Conservation (phyloP, 352 stramenopile species). For the Phytophthora constricta region DNA sequence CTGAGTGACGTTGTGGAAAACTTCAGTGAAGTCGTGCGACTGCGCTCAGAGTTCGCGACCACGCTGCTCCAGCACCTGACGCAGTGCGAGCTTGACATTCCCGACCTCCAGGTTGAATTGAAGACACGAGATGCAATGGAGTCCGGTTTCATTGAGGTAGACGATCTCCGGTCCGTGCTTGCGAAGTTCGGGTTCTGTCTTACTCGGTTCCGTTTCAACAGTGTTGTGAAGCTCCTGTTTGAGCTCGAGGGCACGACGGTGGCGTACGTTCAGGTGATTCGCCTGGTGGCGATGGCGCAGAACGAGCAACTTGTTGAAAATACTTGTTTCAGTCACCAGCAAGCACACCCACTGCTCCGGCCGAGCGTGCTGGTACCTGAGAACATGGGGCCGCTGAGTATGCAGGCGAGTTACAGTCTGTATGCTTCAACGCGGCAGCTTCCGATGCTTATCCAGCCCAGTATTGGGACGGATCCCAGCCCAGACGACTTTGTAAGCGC, state of each 20-base stretch:
- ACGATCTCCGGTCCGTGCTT: conserved; percentile 49
- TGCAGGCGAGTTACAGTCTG: conserved; percentile 27
- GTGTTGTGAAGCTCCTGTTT: conserved; percentile 61
- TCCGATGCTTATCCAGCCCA: conserved; percentile 19
- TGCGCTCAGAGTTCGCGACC: conserved; percentile 56
- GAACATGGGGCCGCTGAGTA: conserved; percentile 15
- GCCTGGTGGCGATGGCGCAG: conserved; percentile 44
- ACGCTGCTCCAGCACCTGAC: conserved; percentile 33
- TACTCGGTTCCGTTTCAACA: conserved; percentile 67
- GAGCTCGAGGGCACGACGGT: conserved; percentile 39
- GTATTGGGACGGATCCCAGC: conserved; percentile 6
- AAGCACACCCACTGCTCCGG: conserved; percentile 23
- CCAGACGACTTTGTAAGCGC: conserved; percentile 17
- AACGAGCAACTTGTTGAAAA: conserved; percentile 26
- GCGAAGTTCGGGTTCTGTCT: conserved; percentile 47
- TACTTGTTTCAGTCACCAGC: background rate
- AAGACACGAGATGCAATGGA: conserved; percentile 29
- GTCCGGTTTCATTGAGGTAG: conserved; percentile 45
- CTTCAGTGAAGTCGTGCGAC: conserved; percentile 57
- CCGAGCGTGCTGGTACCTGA: conserved; percentile 27
- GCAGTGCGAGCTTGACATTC: conserved; percentile 14
- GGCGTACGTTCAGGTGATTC: conserved; percentile 51
- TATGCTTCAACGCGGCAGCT: conserved; percentile 27
- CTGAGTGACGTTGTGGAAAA: conserved; percentile 65
- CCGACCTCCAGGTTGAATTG: conserved; percentile 43